Evolutionary conservation across 805 yeast genomes (phyloP), one percentile per base, ranked within the genome.

Genomic region (Saturnispora zaruensis): DNA sequence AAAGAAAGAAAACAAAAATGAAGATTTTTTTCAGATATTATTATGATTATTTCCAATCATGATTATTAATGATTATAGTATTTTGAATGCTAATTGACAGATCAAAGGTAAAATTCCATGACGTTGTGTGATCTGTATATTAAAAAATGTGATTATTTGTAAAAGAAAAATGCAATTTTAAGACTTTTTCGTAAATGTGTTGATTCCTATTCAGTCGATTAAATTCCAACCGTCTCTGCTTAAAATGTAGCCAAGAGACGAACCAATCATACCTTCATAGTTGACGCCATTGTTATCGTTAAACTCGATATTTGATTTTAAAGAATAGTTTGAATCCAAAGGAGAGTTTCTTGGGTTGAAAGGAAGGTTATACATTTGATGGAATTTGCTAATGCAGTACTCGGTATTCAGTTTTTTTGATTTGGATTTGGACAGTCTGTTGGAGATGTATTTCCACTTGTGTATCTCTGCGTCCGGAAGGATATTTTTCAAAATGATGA

Each of bases 371-470:
- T 57, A 64, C 68, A 66, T 65, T 36, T 61, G 59, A 51, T 66
- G 68, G 46, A 61, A 61, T 44, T 65, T 66, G 21, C 48, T 48
- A n/a, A 58, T 53, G 41, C 67, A 63, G 48, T 53, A 63, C 23
- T 65, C 69, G 2, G 66, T 45, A 32, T 49, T 62, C 23, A 66
- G 43, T 41, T 65, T 66, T 49, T 65, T 65, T 14, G 66, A 61
- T 50, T 63, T 53, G 37, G 46, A 34, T 44, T 63, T 65, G 3
- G 69, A 64, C 7, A 65, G 45, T 47, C 56, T 63, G 46, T 60
- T 63, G 5, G 68, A 61, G 11, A 64, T 49, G 40, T 54, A 58
- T 44, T 65, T 66, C 70, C 70, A 66, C 44, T 66, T 66, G 46
- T 64, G 68, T 13, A 54, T 51, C 52, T 66, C 70, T 3, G 68